These are phyloP conservation scores for Lumnitzera littorea DNA, from an alignment of 345 rosid species.

Conservation along the genomic window DNA sequence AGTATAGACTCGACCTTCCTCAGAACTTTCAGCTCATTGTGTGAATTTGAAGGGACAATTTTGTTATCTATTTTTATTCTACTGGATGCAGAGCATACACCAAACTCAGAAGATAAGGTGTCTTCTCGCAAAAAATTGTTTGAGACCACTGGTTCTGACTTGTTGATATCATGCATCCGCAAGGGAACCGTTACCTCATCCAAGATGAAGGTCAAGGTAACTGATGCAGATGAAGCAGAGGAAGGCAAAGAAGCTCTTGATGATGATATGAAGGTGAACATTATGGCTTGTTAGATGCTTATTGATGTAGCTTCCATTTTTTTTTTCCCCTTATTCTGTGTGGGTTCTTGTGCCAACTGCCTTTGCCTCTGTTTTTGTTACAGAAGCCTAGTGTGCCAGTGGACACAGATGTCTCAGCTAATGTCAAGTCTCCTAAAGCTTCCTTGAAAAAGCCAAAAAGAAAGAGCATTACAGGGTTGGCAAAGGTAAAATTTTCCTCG, in stretches of 20 bases:
- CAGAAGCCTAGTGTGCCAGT: constrained; percentile 27
- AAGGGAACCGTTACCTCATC: constrained; percentile 32
- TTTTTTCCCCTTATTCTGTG: too few relatives aligned
- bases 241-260: constrained; percentile 39
- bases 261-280: constrained; percentile 49
- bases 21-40: constrained; percentile 26
- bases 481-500: constrained; percentile 42
- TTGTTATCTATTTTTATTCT: constrained; percentile 10
- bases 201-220: constrained; percentile 34
- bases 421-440: constrained; percentile 45
- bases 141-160: constrained; percentile 29
- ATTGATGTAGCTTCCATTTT: constrained; percentile 3
- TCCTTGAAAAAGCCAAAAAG: constrained; percentile 67
- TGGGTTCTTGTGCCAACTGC: too few relatives aligned
- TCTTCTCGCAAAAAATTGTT: constrained; percentile 15
- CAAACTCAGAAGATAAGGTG: constrained; percentile 30
- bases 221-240: constrained; percentile 33
- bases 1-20: constrained; percentile 27
- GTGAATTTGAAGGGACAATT: constrained; percentile 18
- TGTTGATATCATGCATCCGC: constrained; percentile 26
- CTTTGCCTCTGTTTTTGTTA: constrained; percentile 7
- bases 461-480: constrained; percentile 58
- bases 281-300: constrained; percentile 6
- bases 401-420: constrained; percentile 31
- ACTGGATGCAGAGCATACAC: constrained; percentile 19